Conservation (phyloP, 1,284 basidiomycete genomes). For the Nidula niveotomentosa region DNA sequence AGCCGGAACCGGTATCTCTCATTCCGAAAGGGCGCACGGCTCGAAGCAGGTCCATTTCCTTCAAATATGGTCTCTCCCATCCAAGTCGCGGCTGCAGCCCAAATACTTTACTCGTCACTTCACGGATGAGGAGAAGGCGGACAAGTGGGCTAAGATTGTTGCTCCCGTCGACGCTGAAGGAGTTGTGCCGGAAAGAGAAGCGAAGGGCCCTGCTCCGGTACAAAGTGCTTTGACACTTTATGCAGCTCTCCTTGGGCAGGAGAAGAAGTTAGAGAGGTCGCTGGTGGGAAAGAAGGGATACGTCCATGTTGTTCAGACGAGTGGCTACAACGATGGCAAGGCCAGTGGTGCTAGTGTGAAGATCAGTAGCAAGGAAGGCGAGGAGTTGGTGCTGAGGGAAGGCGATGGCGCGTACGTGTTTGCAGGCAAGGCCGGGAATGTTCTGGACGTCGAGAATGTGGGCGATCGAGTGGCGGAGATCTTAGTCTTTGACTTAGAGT, state of each 20-base stretch:
- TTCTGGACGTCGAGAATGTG: constrained; percentile 56
- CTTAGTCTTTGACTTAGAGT: constrained; percentile 74
- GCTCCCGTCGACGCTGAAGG: constrained; percentile 61
- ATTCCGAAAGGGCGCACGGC: constrained; percentile 76
- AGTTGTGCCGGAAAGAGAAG: constrained; percentile 64
- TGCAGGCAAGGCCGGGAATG: constrained; percentile 36
- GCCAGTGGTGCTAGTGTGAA: constrained; percentile 51
- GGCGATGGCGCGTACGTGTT: constrained; percentile 75
- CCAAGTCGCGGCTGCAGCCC: constrained; percentile 55
- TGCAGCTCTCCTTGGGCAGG: constrained; percentile 65
- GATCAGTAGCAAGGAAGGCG: constrained; percentile 39
- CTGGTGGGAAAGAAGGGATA: constrained; percentile 58
- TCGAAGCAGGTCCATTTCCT: constrained; percentile 74
- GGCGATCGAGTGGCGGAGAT: constrained; percentile 65
- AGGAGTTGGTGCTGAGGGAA: constrained; percentile 42
- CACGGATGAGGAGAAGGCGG: constrained; percentile 77
- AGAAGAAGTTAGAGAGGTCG: constrained; percentile 49
- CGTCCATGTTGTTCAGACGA: constrained; percentile 73
- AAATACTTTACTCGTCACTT: constrained; percentile 88
- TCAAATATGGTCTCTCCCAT: constrained; percentile 85
- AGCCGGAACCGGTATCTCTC: constrained; percentile 84
- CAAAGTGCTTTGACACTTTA: constrained; percentile 61
- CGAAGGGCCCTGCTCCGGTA: constrained; percentile 71
- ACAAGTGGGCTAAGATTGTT: constrained; percentile 69
- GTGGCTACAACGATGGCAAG: constrained; percentile 65